Evolutionary conservation across 1,284 basidiomycete genomes (phyloP).

Genomic region (Leccinum solheimii): DNA sequence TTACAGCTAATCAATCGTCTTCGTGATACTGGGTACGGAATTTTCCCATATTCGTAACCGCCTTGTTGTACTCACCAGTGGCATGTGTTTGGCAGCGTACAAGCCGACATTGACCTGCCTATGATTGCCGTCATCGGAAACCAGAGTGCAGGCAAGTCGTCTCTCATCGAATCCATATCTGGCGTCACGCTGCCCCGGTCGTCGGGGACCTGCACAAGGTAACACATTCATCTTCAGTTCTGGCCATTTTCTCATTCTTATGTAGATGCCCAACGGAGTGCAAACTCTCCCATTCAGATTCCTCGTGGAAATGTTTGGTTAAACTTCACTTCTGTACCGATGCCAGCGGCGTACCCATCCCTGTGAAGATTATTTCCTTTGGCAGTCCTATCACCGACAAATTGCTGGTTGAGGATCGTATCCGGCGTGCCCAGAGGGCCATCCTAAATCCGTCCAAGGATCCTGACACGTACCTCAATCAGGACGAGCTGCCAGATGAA

Average conservation of each 20-base stretch:
- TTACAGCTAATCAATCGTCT: neutral
- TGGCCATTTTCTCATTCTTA: neutral
- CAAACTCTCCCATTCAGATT: conserved; percentile 47
- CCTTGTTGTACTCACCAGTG: neutral
- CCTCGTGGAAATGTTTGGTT: conserved; percentile 61
- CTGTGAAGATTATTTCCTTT: conserved; percentile 47
- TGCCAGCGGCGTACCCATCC: conserved; percentile 41
- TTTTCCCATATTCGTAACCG: neutral
- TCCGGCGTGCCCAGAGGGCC: conserved; percentile 69
- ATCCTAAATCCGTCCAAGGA: conserved; percentile 60
- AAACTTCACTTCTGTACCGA: conserved; percentile 56
- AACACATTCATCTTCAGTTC: neutral
- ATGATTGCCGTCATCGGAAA: conserved; percentile 67
- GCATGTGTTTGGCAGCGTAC: conserved; percentile 43
- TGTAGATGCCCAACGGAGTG: conserved; percentile 73
- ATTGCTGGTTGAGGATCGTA: conserved; percentile 58
- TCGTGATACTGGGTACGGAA: conserved; percentile 49
- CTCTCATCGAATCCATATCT: conserved; percentile 74
- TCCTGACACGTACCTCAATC: conserved; percentile 40
- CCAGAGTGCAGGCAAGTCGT: conserved; percentile 73
- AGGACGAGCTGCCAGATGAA: conserved; percentile 34
- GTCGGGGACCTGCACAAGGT: conserved; percentile 68
- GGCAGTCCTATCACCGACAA: conserved; percentile 55
- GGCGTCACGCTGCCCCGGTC: conserved; percentile 69
- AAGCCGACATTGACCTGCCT: conserved; percentile 67